Percentiles rank a stretch among this genome's conserved stretches.
phyloP scores from a whole-genome alignment of 75 land plant genomes.

The Cupressus sempervirens region DNA sequence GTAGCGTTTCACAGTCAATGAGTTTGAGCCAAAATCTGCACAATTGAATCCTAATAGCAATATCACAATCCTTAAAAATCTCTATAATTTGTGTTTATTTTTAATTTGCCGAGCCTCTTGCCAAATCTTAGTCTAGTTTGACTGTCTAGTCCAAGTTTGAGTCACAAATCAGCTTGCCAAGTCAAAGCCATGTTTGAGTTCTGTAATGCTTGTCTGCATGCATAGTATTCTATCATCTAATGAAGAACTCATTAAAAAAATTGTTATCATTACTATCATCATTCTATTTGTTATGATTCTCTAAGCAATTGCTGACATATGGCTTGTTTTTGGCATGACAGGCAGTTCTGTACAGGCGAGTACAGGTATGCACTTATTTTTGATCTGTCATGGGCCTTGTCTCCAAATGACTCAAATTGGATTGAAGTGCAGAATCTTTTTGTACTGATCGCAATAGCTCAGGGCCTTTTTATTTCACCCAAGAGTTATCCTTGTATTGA shows the following conservation, averaged over 20 bases:
- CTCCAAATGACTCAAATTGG: neutral
- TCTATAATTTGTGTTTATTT: no score
- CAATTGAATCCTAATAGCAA: no score
- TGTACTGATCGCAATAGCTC: neutral
- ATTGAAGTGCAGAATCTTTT: neutral
- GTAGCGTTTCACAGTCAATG: no score
- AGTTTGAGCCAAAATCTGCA: no score
- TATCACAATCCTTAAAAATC: no score
- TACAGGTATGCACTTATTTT: constrained; percentile 51
- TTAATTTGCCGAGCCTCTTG: no score
- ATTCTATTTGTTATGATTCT: neutral
- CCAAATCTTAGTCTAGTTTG: no score
- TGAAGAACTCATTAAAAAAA: neutral
- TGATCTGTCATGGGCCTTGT: neutral
- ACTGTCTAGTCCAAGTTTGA: no score
- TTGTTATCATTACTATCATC: neutral
- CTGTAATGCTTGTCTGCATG: neutral
- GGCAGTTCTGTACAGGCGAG: constrained; percentile 88
- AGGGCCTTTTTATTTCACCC: neutral
- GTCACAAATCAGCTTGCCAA: no score
- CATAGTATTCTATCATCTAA: neutral
- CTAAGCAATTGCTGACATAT: neutral
- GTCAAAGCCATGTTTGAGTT: no score
- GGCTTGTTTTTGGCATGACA: constrained; percentile 16
- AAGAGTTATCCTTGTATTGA: neutral